Evolutionary conservation across 2,329 filamentous ascomycete genomes (phyloP), one percentile per base, ranked within the genome.

Genomic region (Aspergillus sergii): DNA sequence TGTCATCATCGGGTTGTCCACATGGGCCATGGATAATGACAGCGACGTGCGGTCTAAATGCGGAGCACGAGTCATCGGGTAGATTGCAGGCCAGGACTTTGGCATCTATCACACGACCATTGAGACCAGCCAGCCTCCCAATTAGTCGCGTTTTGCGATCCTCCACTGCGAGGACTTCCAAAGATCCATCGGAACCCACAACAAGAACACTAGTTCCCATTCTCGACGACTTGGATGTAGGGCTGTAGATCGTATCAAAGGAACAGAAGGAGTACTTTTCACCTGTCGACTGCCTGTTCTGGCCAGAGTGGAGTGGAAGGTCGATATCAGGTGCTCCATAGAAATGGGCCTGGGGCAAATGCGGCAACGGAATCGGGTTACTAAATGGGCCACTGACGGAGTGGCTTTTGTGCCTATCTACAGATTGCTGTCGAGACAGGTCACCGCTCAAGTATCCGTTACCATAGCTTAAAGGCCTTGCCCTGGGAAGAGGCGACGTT

Each of bases 21-120:
- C 89, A 84, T 0, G 92, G 92, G 0, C 93, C 93, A 77, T 97
- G 93, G 4, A 97, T 75, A 19, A 93, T 87, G 21, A 96, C 84
- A 51, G 89, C 93, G 56, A 97, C 85, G 56, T 97, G 82, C 8
- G 94, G 93, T 64, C 89, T 88, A 21, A 86, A 78, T 16, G 83
- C 80, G 10, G 83, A 79, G 39, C 84, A 74, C 0, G 81, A 81
- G 59, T 89, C 86, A 57, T 81, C 80, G 9, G 81, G 76, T 30
- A 84, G 78, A 21, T 83, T 86, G 85, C 90, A 92, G 1, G 91
- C 89, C 56, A 97, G 78, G 28, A 97, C 88, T 77, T 94, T 96
- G 60, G 94, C 94, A 67, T 91, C 86, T 66, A 93, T 83, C 1
- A 97, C 91, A 26, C 89, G 89, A 46, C 94, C 94, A 70, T 89